Conservation (phyloP, 768 basidiomycete species). For the Lactifluus piperatus region DNA sequence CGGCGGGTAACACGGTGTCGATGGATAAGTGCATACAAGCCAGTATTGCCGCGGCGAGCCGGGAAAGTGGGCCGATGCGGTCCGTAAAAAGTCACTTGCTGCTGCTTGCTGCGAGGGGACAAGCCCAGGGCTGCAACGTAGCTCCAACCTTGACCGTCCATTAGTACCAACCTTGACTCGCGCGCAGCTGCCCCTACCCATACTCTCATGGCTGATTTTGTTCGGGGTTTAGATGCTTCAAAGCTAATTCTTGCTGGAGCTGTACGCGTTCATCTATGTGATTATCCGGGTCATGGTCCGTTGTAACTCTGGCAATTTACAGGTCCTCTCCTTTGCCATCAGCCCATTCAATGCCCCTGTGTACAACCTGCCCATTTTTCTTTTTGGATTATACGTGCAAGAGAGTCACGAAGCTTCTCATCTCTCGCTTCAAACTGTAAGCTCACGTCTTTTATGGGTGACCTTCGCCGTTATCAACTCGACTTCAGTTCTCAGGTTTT, state of each 20-base stretch:
- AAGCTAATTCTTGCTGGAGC: conserved; percentile 58
- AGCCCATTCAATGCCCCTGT: conserved; percentile 48
- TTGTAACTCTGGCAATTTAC: background rate
- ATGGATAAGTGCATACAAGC: conserved; percentile 21
- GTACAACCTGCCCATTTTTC: conserved; percentile 78
- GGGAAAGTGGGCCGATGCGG: background rate
- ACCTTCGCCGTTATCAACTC: background rate
- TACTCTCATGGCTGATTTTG: conserved; percentile 46
- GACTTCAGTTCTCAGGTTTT: conserved; percentile 51
- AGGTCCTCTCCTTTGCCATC: conserved; percentile 56
- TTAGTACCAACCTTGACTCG: no score
- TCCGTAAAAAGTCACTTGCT: no score
- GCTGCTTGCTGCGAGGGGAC: no score
- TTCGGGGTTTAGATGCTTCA: conserved; percentile 62
- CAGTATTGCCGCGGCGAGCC: no score
- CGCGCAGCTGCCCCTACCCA: no score
- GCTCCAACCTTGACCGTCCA: background rate
- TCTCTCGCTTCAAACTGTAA: conserved; percentile 57
- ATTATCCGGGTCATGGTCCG: background rate
- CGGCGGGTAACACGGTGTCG: conserved; percentile 80
- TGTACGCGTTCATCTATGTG: conserved; percentile 28
- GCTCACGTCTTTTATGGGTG: conserved; percentile 12
- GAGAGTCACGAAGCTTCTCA: conserved; percentile 51
- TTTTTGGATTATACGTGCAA: conserved; percentile 68
- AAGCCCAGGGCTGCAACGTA: background rate